Conservation (phyloP, 2,329 filamentous ascomycete genomes). For the Esteya vermicola region DNA sequence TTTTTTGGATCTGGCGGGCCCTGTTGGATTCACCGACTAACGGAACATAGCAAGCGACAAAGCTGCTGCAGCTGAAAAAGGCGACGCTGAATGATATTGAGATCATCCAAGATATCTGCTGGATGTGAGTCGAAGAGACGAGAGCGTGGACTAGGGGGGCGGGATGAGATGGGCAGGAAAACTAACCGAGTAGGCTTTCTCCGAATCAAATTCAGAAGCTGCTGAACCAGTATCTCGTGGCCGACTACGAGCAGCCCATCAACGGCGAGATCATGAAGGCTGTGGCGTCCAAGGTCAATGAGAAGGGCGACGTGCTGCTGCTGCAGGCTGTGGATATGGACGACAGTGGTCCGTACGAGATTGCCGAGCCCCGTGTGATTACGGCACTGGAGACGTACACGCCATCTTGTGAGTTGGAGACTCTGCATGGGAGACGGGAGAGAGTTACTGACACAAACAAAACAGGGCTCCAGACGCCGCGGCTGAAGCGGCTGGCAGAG, state of each 20-base stretch:
- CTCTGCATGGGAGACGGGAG: background rate
- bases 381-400: conserved; percentile 97
- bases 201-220: conserved; percentile 99
- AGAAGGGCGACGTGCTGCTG: conserved; percentile 93
- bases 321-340: conserved; percentile 97
- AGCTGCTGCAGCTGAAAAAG: conserved; percentile 96
- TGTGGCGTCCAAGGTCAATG: conserved; percentile 87
- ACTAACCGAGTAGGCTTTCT: conserved; percentile 51
- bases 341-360: conserved; percentile 95
- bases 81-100: conserved; percentile 98
- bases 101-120: conserved; percentile 99
- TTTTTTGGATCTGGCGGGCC: background rate
- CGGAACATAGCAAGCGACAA: conserved; percentile 69
- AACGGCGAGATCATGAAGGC: conserved; percentile 99
- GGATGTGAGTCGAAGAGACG: conserved; percentile 65
- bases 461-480: conserved; percentile 84
- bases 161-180: no score
- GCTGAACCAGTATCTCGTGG: conserved; percentile 94
- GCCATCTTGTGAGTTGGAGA: conserved; percentile 67
- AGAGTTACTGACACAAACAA: no score
- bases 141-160: no score
- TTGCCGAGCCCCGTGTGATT: conserved; percentile 90
- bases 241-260: conserved; percentile 98
- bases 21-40: conserved; percentile 13
- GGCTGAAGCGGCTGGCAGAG: conserved; percentile 90